phyloP scores from a whole-genome alignment of 192 early-diverging fungal genomes.

The Dimargaris xerosporica region DNA sequence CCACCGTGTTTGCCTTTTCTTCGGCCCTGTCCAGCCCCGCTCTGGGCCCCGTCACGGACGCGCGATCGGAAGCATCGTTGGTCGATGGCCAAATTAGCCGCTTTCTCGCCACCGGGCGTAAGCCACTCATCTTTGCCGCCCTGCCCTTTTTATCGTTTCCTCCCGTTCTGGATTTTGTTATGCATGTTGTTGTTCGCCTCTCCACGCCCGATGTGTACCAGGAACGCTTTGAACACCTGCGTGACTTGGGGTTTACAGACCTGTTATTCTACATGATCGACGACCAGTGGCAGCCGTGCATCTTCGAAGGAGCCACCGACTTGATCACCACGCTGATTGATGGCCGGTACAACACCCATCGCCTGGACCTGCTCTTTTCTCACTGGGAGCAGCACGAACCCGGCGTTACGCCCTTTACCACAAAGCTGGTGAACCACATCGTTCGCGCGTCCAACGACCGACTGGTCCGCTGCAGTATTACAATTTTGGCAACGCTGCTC shows the following conservation, averaged over 20 bases:
- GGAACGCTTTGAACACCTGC: slow-evolving; percentile 9
- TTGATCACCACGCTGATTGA: not conserved
- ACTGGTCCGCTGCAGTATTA: not conserved
- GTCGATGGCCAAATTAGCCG: too few species aligned
- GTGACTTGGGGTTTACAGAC: not conserved
- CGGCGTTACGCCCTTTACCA: not conserved
- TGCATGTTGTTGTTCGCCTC: slow-evolving; percentile 5
- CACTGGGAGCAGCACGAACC: not conserved
- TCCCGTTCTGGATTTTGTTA: slow-evolving; percentile 5
- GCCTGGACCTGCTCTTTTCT: not conserved
- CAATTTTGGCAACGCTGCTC: not conserved
- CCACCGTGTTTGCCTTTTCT: too few species aligned
- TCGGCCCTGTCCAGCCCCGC: too few species aligned
- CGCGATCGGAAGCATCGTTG: too few species aligned
- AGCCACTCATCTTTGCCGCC: slow-evolving; percentile 3
- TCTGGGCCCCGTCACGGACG: too few species aligned
- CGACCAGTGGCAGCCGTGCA: slow-evolving; percentile 1
- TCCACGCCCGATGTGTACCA: slow-evolving; percentile 8
- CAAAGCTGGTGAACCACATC: not conserved
- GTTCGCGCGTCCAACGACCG: too few species aligned
- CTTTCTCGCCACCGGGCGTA: too few species aligned
- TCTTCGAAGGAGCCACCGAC: slow-evolving; percentile 8
- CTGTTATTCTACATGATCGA: slow-evolving; percentile 4
- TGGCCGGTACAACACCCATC: not conserved
- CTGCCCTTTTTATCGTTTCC: not conserved